These are phyloP conservation scores for Sphenostylis stenocarpa DNA, from an alignment of 306 rosid genomes.

Conservation along the genomic window DNA sequence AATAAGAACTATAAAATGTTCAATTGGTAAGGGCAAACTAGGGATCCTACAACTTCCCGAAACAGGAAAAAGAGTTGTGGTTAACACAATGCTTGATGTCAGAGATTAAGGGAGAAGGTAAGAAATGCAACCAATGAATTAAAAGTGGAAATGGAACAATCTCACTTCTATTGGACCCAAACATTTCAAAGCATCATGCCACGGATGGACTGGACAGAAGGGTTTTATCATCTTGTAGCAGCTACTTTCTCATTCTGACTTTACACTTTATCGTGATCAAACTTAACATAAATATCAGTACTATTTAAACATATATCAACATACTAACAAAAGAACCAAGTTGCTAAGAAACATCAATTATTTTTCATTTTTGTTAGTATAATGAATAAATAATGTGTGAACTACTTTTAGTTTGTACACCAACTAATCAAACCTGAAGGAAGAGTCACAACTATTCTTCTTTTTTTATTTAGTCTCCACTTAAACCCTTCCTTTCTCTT, in stretches of 20 bases:
- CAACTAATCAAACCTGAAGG: neutral
- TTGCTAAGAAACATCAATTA: neutral
- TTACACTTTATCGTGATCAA: neutral
- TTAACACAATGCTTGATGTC: neutral
- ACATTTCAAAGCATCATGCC: neutral
- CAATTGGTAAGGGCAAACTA: neutral
- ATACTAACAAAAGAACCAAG: neutral
- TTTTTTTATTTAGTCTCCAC: neutral
- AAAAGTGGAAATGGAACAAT: neutral
- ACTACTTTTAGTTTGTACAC: neutral
- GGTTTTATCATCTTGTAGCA: neutral
- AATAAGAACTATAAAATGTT: neutral
- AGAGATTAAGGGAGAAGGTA: slow-evolving; percentile 4
- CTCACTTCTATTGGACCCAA: neutral
- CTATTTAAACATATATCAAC: neutral
- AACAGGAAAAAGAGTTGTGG: neutral
- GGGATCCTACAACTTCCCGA: neutral
- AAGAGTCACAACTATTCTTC: neutral
- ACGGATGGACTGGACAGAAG: neutral
- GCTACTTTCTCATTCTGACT: neutral
- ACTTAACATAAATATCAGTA: neutral
- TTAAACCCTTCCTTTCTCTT: neutral
- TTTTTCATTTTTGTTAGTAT: neutral
- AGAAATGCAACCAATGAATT: neutral
- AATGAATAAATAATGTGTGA: neutral